Evolutionary conservation across 768 basidiomycete species (phyloP).

Genomic region (Mrakia frigida): DNA sequence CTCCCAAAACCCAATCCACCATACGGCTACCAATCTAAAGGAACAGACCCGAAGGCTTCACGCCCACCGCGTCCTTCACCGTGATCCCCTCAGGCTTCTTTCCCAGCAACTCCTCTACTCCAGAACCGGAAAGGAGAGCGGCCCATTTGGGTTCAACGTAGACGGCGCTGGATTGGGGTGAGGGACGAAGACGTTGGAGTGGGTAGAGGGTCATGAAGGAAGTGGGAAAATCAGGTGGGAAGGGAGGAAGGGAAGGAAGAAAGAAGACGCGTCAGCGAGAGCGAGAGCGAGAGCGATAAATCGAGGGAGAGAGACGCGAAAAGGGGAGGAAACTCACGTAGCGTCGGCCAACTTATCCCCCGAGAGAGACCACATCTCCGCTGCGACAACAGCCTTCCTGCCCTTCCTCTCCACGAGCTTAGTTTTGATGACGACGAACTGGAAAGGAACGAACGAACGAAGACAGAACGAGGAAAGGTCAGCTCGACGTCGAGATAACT

Average conservation of each 20-base stretch:
- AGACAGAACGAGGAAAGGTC: background rate
- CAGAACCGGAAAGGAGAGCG: conserved; percentile 60
- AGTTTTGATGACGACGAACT: conserved; percentile 81
- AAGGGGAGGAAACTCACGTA: conserved; percentile 51
- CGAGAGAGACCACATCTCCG: conserved; percentile 69
- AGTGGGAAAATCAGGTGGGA: background rate
- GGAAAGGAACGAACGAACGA: conserved; percentile 21
- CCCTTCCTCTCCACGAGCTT: conserved; percentile 63
- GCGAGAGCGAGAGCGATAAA: background rate
- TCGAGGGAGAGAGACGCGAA: background rate
- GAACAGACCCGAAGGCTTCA: background rate
- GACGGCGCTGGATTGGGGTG: conserved; percentile 54
- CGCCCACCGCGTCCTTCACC: background rate
- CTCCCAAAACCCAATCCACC: no score
- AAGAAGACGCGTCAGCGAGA: no score
- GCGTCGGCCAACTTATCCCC: conserved; percentile 80
- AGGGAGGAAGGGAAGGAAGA: conserved; percentile 16
- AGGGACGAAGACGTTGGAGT: background rate
- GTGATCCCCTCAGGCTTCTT: background rate
- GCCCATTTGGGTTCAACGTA: conserved; percentile 90
- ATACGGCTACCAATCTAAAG: no score
- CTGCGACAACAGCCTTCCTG: conserved; percentile 68
- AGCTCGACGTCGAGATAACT: background rate
- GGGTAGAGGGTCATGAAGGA: background rate
- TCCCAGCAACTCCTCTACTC: conserved; percentile 63